Base-by-base conservation (phyloP, 768 basidiomycete genomes). In the Russula abietina region DNA sequence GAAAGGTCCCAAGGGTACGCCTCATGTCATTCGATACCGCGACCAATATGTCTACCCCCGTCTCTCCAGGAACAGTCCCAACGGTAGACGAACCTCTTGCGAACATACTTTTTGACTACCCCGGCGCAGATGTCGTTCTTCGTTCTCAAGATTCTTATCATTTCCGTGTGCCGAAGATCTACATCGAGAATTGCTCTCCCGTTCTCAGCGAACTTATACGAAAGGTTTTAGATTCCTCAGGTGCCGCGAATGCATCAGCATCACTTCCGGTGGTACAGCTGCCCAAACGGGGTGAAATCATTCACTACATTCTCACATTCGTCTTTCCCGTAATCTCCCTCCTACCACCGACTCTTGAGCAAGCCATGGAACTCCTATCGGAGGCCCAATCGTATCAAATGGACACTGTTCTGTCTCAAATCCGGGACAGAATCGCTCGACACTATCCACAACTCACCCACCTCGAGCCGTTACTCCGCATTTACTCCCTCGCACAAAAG, bases 121-220 rank as follows among this genome's bases (percentile, higher is more conserved):
- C 28, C 28, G 28, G 28, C 28, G 28, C 28, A 5, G 28, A 30
- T 30, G 67, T 80, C 60, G 71, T 78, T 49, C 70, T 82, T 43
- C 74, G 73, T 53, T 75, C 80, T 12, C 67, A 72, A 0, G 79
- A 83, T 60, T 75, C 73, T 6, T 73, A 76, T 3, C 65, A 73
- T 10, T 82, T 83, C 66, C 77, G 75, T 30, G 71, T 82, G 46
- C 76, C 78, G 66, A 77, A 74, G 49, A 61, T 76, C 41, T 74
- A 78, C 38, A 67, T 83, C 41, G 72, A 73, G 32, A 76, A 71
- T 60, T 76, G 76, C 4, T 81, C 78, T 14, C 67, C 75, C 1
- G 70, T 81, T 19, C 75, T 81, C 65, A 0, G 14, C 2, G 5
- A 55, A 3, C 36, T 46, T 2, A 39, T 61, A 32, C 45, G 22